Evolutionary conservation across 495 filamentous ascomycete genomes (phyloP).

Genomic region (Aspergillus avenaceus): DNA sequence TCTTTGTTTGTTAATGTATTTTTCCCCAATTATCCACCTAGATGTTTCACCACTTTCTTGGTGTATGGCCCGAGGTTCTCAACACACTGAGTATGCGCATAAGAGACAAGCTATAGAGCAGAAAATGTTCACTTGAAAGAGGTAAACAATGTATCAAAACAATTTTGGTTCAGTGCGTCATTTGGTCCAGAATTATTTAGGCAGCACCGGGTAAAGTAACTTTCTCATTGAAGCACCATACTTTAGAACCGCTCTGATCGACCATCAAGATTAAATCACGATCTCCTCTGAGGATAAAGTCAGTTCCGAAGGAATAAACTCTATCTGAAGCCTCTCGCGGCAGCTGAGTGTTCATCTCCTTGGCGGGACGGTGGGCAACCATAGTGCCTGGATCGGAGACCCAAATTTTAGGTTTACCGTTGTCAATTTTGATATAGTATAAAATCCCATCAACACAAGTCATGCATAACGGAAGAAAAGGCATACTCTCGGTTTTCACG

Average conservation of each 20-base stretch:
- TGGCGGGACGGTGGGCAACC: constrained; percentile 7
- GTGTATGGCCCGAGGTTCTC: not conserved
- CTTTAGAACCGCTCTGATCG: constrained; percentile 8
- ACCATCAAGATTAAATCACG: constrained; percentile 10
- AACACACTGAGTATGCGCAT: no score
- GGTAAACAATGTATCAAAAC: no score
- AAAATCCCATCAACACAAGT: constrained; percentile 11
- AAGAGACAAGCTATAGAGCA: no score
- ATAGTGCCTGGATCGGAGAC: constrained; percentile 16
- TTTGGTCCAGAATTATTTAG: not conserved
- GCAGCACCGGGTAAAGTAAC: not conserved
- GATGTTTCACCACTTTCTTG: not conserved
- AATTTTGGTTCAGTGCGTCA: no score
- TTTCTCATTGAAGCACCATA: constrained; percentile 17
- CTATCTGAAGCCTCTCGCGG: constrained; percentile 6
- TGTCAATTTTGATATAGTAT: constrained; percentile 18
- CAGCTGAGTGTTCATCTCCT: constrained; percentile 9
- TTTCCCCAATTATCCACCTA: not conserved
- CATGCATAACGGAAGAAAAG: constrained; percentile 7
- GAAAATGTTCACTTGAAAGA: no score
- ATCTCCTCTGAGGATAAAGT: constrained; percentile 15
- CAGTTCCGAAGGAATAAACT: constrained; percentile 3
- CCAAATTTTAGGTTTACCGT: constrained; percentile 15
- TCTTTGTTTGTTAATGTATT: constrained; percentile 39
- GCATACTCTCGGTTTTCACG: not conserved